Percentiles rank a stretch among this genome's conserved stretches.
These are phyloP conservation scores for Hymenotorrendiella dingleyae DNA, from an alignment of 2,329 filamentous ascomycete species.

Conservation along the genomic window DNA sequence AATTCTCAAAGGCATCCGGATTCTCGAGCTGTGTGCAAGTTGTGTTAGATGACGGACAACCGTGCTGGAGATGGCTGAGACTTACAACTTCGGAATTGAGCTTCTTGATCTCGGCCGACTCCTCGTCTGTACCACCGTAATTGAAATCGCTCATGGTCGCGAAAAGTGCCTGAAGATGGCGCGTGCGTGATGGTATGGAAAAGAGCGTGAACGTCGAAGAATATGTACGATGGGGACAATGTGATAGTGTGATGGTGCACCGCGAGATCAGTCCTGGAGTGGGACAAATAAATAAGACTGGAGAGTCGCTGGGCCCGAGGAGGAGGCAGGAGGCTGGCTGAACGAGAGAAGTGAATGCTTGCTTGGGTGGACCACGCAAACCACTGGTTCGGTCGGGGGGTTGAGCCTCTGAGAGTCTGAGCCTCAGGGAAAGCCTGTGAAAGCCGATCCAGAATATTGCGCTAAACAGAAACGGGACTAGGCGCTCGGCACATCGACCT, in stretches of 20 bases:
- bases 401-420: background rate
- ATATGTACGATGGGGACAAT: no score
- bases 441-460: background rate
- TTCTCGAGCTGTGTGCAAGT: conserved; percentile 40
- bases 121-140: conserved; percentile 70
- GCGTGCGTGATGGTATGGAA: background rate
- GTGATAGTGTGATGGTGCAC: background rate
- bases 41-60: conserved; percentile 10
- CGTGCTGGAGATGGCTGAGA: conserved; percentile 16
- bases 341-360: conserved; percentile 3
- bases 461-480: conserved; percentile 2
- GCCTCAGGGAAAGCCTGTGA: background rate
- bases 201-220: background rate
- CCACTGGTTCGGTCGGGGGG: no score
- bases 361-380: background rate
- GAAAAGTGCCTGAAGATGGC: background rate
- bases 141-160: conserved; percentile 63
- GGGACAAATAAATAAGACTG: background rate
- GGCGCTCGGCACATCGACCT: background rate
- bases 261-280: background rate
- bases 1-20: conserved; percentile 86
- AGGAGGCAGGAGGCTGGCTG: background rate
- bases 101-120: conserved; percentile 76
- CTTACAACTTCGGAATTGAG: conserved; percentile 72
- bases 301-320: background rate